Evolutionary conservation across 192 early-diverging fungal genomes (phyloP), one percentile per base, ranked within the genome.

Genomic region (Cetraspora pellucida): DNA sequence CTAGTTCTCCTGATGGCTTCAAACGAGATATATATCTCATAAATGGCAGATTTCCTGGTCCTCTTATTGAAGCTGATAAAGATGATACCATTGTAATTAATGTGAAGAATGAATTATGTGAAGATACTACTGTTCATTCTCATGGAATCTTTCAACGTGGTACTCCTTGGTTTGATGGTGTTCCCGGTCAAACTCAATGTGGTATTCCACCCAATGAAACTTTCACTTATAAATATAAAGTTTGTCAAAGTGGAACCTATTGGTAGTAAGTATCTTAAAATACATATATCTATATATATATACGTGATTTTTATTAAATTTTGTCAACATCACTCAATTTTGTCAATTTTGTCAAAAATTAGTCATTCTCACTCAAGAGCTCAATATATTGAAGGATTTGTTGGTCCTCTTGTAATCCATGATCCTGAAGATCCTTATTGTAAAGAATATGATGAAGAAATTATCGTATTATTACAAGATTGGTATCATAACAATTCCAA

Each of bases 71-170:
- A 65, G 30, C 9, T 9, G 43, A 45, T 44, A 65, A 44, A 65
- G 63, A 19, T 19, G 63, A 65, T 0, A 16, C 16, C n/a, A 4
- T 65, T n/a, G 37, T 65, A 0, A n/a, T 65, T 1, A 65, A 65
- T 2, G 30, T 65, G 16, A 11, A 8, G 1, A 65, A 65, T 65
- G 14, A 17, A 9, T 65, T 65, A 37, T 17, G 14, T 1, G 63
- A 43, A 17, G 16, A 2, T n/a, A 37, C 63, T n/a, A 19, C 63
- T 43, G 37, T 65, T 44, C 94, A 93, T 82, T 78, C 86, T 3
- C 95, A 96, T 81, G 95, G 95, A 9, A 68, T 95, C 59, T 93
- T 88, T 82, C 91, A 94, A 77, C 93, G 90, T 77, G 88, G 87
- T 14, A 90, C 88, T 37, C 85, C 81, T 81, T 91, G 88, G 79